Conservation (phyloP, 1,284 basidiomycete species). For the Leccinum colubrinum region DNA sequence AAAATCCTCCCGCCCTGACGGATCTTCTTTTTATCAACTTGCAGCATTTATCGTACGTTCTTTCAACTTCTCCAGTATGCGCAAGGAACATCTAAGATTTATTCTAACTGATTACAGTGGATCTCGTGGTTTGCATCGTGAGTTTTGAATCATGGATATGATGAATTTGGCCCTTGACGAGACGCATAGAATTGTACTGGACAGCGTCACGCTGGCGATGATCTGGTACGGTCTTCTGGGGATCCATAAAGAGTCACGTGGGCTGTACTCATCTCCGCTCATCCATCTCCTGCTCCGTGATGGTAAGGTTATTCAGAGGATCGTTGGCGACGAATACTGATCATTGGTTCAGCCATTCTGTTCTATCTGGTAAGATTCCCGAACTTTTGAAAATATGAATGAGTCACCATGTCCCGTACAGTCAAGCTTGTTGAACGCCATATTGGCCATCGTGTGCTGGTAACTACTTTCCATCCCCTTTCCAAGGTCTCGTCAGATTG, state of each 20-base stretch:
- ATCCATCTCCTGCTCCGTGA: constrained; percentile 12
- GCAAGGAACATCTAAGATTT: not conserved
- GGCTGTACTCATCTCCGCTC: constrained; percentile 3
- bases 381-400: not conserved
- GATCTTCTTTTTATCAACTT: not conserved
- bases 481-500: not conserved
- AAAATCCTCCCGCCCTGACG: not conserved
- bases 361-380: constrained; percentile 11
- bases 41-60: not conserved
- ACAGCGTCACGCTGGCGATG: constrained; percentile 10
- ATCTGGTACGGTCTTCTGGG: constrained; percentile 9
- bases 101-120: constrained; percentile 5
- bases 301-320: constrained; percentile 4
- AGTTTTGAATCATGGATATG: not conserved
- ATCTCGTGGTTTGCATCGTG: constrained; percentile 12
- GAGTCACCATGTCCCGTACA: not conserved
- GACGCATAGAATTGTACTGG: not conserved
- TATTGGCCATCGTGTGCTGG: constrained; percentile 14
- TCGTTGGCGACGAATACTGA: not conserved
- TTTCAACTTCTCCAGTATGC: not conserved
- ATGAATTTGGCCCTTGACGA: not conserved
- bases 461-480: not conserved
- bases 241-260: not conserved
- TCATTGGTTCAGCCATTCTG: not conserved
- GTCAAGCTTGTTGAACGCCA: constrained; percentile 8